Conservation (phyloP, 306 rosid genomes). For the Fragaria vesca region DNA sequence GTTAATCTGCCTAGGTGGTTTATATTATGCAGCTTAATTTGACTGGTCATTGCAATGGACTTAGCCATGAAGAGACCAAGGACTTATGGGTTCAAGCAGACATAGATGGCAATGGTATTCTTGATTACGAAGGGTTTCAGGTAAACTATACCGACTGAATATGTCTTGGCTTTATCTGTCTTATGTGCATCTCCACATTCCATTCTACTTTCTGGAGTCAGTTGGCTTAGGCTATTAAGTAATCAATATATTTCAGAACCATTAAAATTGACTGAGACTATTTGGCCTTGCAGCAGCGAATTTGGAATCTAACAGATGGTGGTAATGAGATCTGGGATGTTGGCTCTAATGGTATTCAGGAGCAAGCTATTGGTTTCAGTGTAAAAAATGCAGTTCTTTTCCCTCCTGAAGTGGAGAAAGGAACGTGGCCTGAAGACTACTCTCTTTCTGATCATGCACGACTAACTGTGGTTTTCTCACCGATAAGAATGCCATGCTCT, state of each 20-base stretch:
- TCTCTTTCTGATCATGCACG: slow-evolving; percentile 92
- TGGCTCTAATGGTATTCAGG: slow-evolving; percentile 39
- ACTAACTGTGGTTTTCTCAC: slow-evolving; percentile 83
- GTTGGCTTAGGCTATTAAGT: not conserved
- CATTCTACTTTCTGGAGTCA: not conserved
- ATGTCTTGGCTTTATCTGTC: not conserved
- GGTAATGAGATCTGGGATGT: slow-evolving; percentile 29
- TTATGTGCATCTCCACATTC: not conserved
- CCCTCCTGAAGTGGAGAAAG: slow-evolving; percentile 93
- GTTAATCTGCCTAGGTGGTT: not conserved
- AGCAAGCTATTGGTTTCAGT: slow-evolving; percentile 70
- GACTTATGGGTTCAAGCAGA: slow-evolving; percentile 75
- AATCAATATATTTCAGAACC: not conserved
- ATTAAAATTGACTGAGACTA: not conserved
- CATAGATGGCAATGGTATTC: slow-evolving; percentile 55
- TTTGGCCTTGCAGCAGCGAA: slow-evolving; percentile 61
- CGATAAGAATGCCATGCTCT: slow-evolving; percentile 79
- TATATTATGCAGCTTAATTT: slow-evolving; percentile 58
- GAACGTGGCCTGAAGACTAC: slow-evolving; percentile 91
- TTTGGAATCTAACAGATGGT: slow-evolving; percentile 67
- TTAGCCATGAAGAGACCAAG: slow-evolving; percentile 56
- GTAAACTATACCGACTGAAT: slow-evolving; percentile 33
- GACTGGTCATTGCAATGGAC: slow-evolving; percentile 67
- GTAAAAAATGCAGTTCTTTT: slow-evolving; percentile 78
- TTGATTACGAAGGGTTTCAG: slow-evolving; percentile 66